phyloP scores from a whole-genome alignment of 768 basidiomycete genomes.

The Cubamyces lactineus region DNA sequence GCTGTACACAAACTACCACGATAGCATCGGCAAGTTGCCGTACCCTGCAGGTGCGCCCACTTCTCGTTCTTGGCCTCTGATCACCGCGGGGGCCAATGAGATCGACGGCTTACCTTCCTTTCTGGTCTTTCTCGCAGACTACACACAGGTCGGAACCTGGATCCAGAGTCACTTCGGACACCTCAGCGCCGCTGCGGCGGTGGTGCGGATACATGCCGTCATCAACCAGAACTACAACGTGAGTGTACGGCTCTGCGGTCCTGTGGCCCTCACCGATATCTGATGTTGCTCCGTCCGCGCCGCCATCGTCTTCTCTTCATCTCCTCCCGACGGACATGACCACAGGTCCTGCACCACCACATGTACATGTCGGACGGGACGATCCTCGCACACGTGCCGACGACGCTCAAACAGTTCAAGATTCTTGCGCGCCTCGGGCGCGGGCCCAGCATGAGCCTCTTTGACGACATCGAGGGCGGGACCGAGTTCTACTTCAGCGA shows the following conservation, averaged over 20 bases:
- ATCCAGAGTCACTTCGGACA: slow-evolving; percentile 58
- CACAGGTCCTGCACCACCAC: slow-evolving; percentile 53
- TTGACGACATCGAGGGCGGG: slow-evolving; percentile 63
- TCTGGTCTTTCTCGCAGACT: slow-evolving; percentile 43
- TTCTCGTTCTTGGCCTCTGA: not conserved
- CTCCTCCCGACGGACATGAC: too few species aligned
- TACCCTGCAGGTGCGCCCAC: slow-evolving; percentile 60
- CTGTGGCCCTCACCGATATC: slow-evolving; percentile 6
- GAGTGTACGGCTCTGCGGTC: slow-evolving; percentile 28
- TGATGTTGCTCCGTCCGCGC: too few species aligned
- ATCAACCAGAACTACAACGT: slow-evolving; percentile 60
- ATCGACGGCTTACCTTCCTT: slow-evolving; percentile 2
- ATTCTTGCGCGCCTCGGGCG: slow-evolving; percentile 69
- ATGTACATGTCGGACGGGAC: slow-evolving; percentile 31
- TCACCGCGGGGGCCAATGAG: not conserved
- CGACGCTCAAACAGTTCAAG: slow-evolving; percentile 79
- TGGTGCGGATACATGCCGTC: slow-evolving; percentile 74
- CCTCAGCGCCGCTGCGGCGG: slow-evolving; percentile 59
- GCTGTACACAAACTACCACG: slow-evolving; percentile 42
- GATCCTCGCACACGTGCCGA: slow-evolving; percentile 50
- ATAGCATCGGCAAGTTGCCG: slow-evolving; percentile 51
- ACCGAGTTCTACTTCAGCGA: slow-evolving; percentile 73
- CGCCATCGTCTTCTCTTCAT: too few species aligned
- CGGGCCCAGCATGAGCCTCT: slow-evolving; percentile 47
- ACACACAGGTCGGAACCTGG: slow-evolving; percentile 62